Conservation (phyloP, 2,329 filamentous ascomycete species). For the Furcasterigmium furcatum region DNA sequence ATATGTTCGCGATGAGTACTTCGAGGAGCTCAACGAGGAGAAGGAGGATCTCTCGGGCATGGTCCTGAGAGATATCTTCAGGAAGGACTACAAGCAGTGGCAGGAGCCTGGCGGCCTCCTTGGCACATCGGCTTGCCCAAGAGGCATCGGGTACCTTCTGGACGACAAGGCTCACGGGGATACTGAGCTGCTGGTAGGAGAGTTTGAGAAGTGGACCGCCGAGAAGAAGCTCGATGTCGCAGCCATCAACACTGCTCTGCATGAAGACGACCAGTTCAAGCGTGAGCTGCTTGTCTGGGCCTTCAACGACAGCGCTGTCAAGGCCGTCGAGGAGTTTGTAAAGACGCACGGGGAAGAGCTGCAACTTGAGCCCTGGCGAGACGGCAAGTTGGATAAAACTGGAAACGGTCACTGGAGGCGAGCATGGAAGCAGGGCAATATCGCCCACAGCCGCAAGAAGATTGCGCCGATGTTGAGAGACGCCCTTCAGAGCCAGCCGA, state of each 20-base stretch:
- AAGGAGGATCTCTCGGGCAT: slow-evolving; percentile 66
- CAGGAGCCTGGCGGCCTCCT: slow-evolving; percentile 50
- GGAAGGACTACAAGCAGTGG: slow-evolving; percentile 88
- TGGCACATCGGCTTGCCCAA: slow-evolving; percentile 63
- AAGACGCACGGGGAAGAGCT: slow-evolving; percentile 42
- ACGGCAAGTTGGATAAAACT: slow-evolving; percentile 41
- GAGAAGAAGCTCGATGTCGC: slow-evolving; percentile 57
- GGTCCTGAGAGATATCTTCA: slow-evolving; percentile 62
- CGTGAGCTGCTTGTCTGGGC: slow-evolving; percentile 69
- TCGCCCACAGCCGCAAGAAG: slow-evolving; percentile 64
- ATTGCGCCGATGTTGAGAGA: slow-evolving; percentile 65
- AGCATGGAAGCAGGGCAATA: slow-evolving; percentile 64
- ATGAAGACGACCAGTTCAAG: slow-evolving; percentile 51
- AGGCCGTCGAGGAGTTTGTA: slow-evolving; percentile 54
- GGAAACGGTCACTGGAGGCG: slow-evolving; percentile 42
- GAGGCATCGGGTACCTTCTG: slow-evolving; percentile 58
- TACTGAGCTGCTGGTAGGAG: slow-evolving; percentile 39
- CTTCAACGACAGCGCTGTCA: slow-evolving; percentile 42
- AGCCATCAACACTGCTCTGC: slow-evolving; percentile 67
- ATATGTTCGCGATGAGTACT: slow-evolving; percentile 46
- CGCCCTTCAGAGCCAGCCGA: slow-evolving; percentile 33
- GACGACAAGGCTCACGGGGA: slow-evolving; percentile 40
- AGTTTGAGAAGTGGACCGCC: slow-evolving; percentile 46
- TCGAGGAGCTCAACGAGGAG: slow-evolving; percentile 54
- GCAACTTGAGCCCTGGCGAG: slow-evolving; percentile 51